These are phyloP conservation scores for Colletotrichum lentis DNA, from an alignment of 2,329 filamentous ascomycete genomes.

Conservation along the genomic window DNA sequence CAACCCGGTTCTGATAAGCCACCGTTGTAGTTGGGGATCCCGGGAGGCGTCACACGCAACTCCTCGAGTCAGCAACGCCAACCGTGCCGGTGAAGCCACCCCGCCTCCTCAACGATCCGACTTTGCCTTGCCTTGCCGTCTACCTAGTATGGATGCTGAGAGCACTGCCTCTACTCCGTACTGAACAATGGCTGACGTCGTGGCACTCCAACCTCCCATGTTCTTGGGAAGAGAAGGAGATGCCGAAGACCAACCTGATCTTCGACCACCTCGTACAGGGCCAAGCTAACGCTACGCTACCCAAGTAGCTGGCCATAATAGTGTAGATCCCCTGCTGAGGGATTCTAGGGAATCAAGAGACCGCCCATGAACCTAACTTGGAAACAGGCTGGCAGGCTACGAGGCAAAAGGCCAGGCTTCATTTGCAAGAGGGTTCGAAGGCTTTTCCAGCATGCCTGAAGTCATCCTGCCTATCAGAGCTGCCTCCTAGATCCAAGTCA, in stretches of 20 bases:
- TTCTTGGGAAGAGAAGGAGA: background rate
- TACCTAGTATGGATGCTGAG: background rate
- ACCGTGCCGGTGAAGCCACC: conserved; percentile 20
- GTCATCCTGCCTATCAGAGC: background rate
- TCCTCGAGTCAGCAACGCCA: conserved; percentile 2
- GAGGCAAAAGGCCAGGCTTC: background rate
- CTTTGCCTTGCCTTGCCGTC: background rate
- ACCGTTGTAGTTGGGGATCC: conserved; percentile 12
- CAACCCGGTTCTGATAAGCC: conserved; percentile 15
- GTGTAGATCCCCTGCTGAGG: background rate
- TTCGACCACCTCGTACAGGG: background rate
- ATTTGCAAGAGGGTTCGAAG: background rate
- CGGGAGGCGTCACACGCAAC: conserved; percentile 28
- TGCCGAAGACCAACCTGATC: background rate
- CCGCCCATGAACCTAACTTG: background rate
- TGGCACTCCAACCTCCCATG: background rate
- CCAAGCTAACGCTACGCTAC: conserved; percentile 10
- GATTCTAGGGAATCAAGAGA: background rate
- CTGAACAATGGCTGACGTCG: conserved; percentile 1
- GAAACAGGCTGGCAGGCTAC: background rate
- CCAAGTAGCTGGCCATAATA: background rate
- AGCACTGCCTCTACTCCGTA: background rate
- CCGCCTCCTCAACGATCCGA: background rate
- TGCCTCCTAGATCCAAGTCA: background rate
- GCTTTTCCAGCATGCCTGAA: background rate